Percentiles rank a stretch among this genome's conserved stretches.
These are phyloP conservation scores for Claviceps humidiphila DNA, from an alignment of 2,329 filamentous ascomycete genomes.

Conservation along the genomic window DNA sequence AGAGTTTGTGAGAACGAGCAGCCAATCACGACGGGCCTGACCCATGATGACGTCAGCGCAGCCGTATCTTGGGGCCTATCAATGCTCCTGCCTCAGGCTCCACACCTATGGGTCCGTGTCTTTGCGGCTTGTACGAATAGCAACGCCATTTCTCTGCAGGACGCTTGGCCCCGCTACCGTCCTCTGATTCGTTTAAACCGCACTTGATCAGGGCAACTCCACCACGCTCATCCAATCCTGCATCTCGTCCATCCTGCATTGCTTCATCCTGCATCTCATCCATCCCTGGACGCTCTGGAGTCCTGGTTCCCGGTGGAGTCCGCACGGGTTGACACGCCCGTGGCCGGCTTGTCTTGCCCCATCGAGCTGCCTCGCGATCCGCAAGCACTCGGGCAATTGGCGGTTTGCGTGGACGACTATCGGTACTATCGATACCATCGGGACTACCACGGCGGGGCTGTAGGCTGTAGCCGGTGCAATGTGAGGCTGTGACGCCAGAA, in stretches of 20 bases:
- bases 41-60: constrained; percentile 20
- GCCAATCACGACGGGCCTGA: constrained; percentile 5
- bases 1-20: not conserved
- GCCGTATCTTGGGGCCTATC: constrained; percentile 8
- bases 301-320: no score
- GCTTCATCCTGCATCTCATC: no score
- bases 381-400: constrained; percentile 1
- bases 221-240: no score
- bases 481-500: not conserved
- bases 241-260: no score
- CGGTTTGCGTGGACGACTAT: not conserved
- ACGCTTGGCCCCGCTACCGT: no score
- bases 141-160: no score
- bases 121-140: no score
- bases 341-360: not conserved
- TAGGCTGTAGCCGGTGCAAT: no score
- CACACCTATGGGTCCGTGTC: constrained; percentile 7
- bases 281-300: no score
- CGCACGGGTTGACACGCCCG: not conserved
- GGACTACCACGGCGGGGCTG: no score
- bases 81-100: constrained; percentile 7
- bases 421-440: not conserved
- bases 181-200: no score
- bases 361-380: not conserved
- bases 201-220: no score